Evolutionary conservation across 768 basidiomycete genomes (phyloP).

Genomic region (Phaeotremella skinneri): DNA sequence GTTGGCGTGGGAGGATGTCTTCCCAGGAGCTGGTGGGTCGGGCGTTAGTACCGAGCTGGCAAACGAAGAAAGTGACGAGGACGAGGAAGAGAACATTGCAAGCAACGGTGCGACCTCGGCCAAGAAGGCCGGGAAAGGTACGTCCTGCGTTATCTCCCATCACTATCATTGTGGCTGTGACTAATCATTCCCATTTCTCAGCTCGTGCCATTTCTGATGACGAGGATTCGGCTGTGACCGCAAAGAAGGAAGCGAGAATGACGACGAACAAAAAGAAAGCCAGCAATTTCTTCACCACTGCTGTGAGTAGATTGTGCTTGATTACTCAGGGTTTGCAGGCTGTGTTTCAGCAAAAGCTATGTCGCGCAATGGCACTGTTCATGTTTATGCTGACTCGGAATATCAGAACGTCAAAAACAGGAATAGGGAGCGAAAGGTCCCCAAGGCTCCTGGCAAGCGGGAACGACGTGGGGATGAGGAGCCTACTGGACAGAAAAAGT

Average conservation of each 20-base stretch:
- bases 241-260: slow-evolving; percentile 73
- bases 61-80: slow-evolving; percentile 41
- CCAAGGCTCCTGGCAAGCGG: slow-evolving; percentile 30
- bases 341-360: background rate
- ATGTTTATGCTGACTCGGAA: background rate
- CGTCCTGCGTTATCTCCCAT: background rate
- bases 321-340: no score
- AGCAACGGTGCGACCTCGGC: slow-evolving; percentile 20
- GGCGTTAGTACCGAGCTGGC: slow-evolving; percentile 36
- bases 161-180: slow-evolving; percentile 1
- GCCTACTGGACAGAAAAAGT: slow-evolving; percentile 15
- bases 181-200: slow-evolving; percentile 3
- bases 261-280: slow-evolving; percentile 95
- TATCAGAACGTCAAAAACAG: slow-evolving; percentile 51
- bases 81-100: slow-evolving; percentile 42
- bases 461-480: slow-evolving; percentile 17
- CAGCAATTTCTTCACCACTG: slow-evolving; percentile 78
- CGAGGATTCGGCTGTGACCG: slow-evolving; percentile 53
- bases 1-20: slow-evolving; percentile 83
- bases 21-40: slow-evolving; percentile 58
- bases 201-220: slow-evolving; percentile 54
- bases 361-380: background rate
- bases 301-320: slow-evolving; percentile 43
- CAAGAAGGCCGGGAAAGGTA: slow-evolving; percentile 40
- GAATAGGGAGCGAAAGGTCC: slow-evolving; percentile 47